A percentile compares a stretch with the other conserved stretches of the same genome.
Evolutionary conservation across 2,329 filamentous ascomycete genomes (phyloP).

Genomic region (Rasamsonia emersonii): DNA sequence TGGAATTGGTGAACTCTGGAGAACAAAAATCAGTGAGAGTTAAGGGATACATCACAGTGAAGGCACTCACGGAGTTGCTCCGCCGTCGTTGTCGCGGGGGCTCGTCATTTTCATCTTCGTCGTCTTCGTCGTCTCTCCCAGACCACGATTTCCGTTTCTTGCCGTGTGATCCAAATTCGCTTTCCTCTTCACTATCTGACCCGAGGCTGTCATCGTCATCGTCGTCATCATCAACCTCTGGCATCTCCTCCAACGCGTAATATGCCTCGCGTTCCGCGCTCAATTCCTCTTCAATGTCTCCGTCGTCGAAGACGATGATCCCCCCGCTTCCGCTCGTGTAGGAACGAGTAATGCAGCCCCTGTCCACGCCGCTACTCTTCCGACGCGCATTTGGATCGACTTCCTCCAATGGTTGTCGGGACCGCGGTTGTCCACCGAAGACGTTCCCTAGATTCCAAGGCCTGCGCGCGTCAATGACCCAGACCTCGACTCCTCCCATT

Average conservation of each 20-base stretch:
- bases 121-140: constrained; percentile 59
- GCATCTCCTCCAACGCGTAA: constrained; percentile 80
- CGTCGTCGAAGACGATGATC: constrained; percentile 90
- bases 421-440: constrained; percentile 63
- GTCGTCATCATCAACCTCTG: constrained; percentile 69
- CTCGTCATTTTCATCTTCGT: constrained; percentile 60
- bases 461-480: constrained; percentile 83
- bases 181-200: constrained; percentile 50
- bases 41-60: not conserved
- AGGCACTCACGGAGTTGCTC: constrained; percentile 66
- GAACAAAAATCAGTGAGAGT: constrained; percentile 11
- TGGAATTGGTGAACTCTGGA: constrained; percentile 31
- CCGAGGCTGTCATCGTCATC: constrained; percentile 53
- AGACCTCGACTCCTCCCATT: constrained; percentile 83
- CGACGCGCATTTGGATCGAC: constrained; percentile 34
- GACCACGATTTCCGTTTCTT: constrained; percentile 76
- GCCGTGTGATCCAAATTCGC: constrained; percentile 25
- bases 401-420: constrained; percentile 42
- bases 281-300: constrained; percentile 83
- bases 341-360: constrained; percentile 60
- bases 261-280: constrained; percentile 69
- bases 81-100: constrained; percentile 70
- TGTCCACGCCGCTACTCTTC: constrained; percentile 58
- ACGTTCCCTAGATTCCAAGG: constrained; percentile 95
- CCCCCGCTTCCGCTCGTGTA: constrained; percentile 78